Evolutionary conservation across 192 early-diverging fungal genomes (phyloP).

Genomic region (Backusella psychrophila): DNA sequence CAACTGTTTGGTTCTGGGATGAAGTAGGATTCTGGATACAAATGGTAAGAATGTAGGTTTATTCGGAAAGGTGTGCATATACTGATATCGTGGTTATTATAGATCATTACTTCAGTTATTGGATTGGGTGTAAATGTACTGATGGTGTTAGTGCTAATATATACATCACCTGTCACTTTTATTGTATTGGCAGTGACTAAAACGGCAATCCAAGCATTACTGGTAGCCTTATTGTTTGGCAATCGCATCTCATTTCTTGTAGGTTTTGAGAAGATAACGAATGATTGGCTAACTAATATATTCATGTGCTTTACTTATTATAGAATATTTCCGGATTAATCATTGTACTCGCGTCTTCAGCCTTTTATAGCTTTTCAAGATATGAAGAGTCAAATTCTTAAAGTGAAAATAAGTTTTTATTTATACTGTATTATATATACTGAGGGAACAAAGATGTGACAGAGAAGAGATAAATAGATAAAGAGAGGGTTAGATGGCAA

Average conservation of each 20-base stretch:
- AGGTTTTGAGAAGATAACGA: conserved; percentile 6
- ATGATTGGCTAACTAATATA: background rate
- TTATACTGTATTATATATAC: background rate
- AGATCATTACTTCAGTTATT: conserved; percentile 46
- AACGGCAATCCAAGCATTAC: conserved; percentile 43
- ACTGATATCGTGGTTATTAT: background rate
- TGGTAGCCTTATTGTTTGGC: conserved; percentile 50
- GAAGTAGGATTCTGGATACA: conserved; percentile 51
- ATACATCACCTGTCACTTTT: conserved; percentile 54
- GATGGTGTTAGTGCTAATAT: conserved; percentile 60
- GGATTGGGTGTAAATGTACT: conserved; percentile 57
- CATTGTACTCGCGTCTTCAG: conserved; percentile 44
- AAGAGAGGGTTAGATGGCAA: background rate
- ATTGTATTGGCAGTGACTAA: conserved; percentile 60
- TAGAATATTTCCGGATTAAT: conserved; percentile 49
- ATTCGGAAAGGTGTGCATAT: background rate
- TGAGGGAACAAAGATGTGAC: background rate
- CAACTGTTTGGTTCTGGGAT: conserved; percentile 43
- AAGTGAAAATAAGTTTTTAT: background rate
- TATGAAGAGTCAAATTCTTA: background rate
- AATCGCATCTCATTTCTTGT: conserved; percentile 57
- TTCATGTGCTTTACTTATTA: background rate
- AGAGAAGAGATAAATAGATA: background rate
- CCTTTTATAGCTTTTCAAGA: conserved; percentile 33
- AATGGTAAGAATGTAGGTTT: conserved; percentile 32